phyloP scores from a whole-genome alignment of 768 basidiomycete genomes.

The Macrolepiota dolichaula region DNA sequence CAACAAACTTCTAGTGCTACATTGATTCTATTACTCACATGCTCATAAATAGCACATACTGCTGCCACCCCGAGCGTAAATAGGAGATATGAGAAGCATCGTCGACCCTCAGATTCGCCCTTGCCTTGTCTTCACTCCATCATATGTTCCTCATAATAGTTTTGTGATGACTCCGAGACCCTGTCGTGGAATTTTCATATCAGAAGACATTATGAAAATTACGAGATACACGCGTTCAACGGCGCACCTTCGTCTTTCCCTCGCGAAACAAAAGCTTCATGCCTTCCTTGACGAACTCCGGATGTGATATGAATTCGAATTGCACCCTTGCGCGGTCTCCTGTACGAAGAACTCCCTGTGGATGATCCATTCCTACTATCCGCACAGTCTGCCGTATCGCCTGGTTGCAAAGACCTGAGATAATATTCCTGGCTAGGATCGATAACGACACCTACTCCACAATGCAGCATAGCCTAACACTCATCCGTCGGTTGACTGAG shows the following conservation, averaged over 20 bases:
- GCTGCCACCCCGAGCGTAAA: neutral
- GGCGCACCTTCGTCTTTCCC: conserved; percentile 86
- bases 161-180: conserved; percentile 77
- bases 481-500: neutral
- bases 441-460: conserved; percentile 55
- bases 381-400: conserved; percentile 90
- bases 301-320: conserved; percentile 91
- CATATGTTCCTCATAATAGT: conserved; percentile 30
- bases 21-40: neutral
- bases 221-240: neutral
- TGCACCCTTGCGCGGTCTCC: conserved; percentile 93
- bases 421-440: conserved; percentile 5
- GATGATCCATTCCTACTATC: conserved; percentile 88
- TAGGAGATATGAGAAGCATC: neutral
- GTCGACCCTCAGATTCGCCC: neutral
- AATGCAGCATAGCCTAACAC: conserved; percentile 84
- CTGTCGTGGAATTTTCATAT: conserved; percentile 29
- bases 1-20: neutral
- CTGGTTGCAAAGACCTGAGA: conserved; percentile 30
- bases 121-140: neutral
- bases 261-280: conserved; percentile 94
- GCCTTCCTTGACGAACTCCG: conserved; percentile 90
- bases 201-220: neutral
- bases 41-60: neutral
- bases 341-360: conserved; percentile 84